phyloP scores from a whole-genome alignment of 148 eudicot species.

The Drosera capensis region DNA sequence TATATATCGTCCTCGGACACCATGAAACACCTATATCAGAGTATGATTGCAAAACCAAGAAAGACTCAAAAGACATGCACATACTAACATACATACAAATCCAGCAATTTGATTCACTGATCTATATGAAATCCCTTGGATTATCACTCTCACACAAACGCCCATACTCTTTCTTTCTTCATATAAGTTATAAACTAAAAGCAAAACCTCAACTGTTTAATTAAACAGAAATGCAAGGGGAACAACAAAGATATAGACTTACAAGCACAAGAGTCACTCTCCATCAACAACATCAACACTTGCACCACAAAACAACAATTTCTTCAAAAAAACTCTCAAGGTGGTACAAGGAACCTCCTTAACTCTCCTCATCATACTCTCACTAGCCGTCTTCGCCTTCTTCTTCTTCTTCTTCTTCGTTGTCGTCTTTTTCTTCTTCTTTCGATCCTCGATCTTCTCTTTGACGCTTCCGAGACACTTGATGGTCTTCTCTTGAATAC shows the following conservation, averaged over 20 bases:
- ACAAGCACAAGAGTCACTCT: constrained; percentile 2
- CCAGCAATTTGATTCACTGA: no score
- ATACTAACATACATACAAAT: no score
- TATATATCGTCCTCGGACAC: no score
- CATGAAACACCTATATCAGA: no score
- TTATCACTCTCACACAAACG: no score
- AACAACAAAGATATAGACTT: not conserved
- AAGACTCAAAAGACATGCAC: no score
- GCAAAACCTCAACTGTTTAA: no score
- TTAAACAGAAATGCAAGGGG: not conserved
- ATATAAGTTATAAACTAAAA: no score
- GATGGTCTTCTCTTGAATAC: constrained; percentile 41
- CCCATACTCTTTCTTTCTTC: no score
- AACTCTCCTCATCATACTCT: constrained; percentile 1
- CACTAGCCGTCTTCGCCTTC: not conserved
- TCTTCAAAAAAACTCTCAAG: constrained; percentile 19
- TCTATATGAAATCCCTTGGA: no score
- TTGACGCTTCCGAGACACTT: constrained; percentile 52
- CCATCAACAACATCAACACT: constrained; percentile 29
- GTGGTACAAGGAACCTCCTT: constrained; percentile 23
- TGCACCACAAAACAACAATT: constrained; percentile 22
- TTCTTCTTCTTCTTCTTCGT: not conserved
- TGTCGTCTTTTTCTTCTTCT: not conserved
- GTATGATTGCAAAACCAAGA: no score
- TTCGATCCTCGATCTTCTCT: constrained; percentile 19